Evolutionary conservation across 2,329 filamentous ascomycete genomes (phyloP), one percentile per base, ranked within the genome.

Genomic region (Alternaria triticimaculans): DNA sequence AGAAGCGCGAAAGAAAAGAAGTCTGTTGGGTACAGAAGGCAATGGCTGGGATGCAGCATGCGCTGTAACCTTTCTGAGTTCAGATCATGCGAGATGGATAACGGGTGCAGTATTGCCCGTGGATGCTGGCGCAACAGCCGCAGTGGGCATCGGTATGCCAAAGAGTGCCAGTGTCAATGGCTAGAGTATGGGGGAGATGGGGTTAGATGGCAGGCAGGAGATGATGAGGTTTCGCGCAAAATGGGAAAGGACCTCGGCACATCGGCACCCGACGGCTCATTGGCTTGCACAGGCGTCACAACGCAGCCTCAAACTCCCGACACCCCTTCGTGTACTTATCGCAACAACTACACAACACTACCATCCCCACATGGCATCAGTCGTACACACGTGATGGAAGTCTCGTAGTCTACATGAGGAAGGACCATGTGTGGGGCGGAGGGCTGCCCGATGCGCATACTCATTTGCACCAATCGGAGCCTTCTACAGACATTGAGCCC

Each of bases 1-100:
- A 49, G 82, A 84, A 64, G 81, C 84, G 12, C 76, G 86, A 18
- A 82, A 81, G 64, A 84, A 84, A 56, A 74, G 84, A 49, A 86
- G 83, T 72, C 69, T 87, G 14, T 73, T 87, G n/a, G 82, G 83
- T 33, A 86, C 82, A 1, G 86, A 87, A 66, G 86, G 86, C 0
- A 87, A 80, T 62, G 85, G 81, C 1, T 87, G 85, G 85, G 86
- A 88, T 68, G 82, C 83, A 50, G 85, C 81, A 6, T 82, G 81
- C 43, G 84, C 84, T 4, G 83, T 87, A 0, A 76, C 82, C 2
- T 87, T 86, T 65, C 76, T 87, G n/a, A 84, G 84, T 6, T 81
- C 84, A 11, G 81, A 84, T 63, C 82, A 87, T 72, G 83, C 84
- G 1, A 77, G 84, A 63, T 87, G 85, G 85, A 84, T 86, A 30